Percentiles rank a stretch among this genome's conserved stretches.
Evolutionary conservation across 73 alveolate genomes (phyloP).

Genomic region (Tetrahymena thermophila): DNA sequence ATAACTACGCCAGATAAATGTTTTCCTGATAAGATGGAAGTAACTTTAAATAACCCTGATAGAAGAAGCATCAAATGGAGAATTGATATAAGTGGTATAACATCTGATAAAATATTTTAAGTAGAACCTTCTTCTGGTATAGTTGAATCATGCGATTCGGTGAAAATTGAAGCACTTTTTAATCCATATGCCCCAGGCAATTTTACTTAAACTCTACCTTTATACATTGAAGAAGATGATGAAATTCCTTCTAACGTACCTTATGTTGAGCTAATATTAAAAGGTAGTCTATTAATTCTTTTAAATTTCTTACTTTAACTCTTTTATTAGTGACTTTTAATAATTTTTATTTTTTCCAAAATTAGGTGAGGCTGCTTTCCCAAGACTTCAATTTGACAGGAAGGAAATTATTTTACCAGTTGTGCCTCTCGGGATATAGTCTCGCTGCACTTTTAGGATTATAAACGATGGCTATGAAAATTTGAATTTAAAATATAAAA

Average conservation of each 20-base stretch:
- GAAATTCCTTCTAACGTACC: constrained; percentile 57
- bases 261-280: constrained; percentile 70
- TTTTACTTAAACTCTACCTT: constrained; percentile 75
- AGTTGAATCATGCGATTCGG: constrained; percentile 77
- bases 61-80: constrained; percentile 68
- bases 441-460: constrained; percentile 80
- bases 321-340: no score
- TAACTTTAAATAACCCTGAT: constrained; percentile 81
- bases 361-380: constrained; percentile 83
- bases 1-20: constrained; percentile 85
- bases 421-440: constrained; percentile 87
- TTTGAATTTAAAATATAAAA: constrained; percentile 80
- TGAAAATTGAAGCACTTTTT: constrained; percentile 85
- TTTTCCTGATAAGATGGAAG: constrained; percentile 69
- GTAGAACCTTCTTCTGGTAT: constrained; percentile 84
- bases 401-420: constrained; percentile 92
- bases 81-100: constrained; percentile 62
- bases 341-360: no score
- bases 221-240: constrained; percentile 72
- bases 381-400: constrained; percentile 92
- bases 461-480: constrained; percentile 96
- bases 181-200: constrained; percentile 93
- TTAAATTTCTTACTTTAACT: not conserved
- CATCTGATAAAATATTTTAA: constrained; percentile 64
- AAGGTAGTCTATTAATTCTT: constrained; percentile 56